Evolutionary conservation across 2,329 filamentous ascomycete genomes (phyloP).

Genomic region (Cladorrhinum sp.): DNA sequence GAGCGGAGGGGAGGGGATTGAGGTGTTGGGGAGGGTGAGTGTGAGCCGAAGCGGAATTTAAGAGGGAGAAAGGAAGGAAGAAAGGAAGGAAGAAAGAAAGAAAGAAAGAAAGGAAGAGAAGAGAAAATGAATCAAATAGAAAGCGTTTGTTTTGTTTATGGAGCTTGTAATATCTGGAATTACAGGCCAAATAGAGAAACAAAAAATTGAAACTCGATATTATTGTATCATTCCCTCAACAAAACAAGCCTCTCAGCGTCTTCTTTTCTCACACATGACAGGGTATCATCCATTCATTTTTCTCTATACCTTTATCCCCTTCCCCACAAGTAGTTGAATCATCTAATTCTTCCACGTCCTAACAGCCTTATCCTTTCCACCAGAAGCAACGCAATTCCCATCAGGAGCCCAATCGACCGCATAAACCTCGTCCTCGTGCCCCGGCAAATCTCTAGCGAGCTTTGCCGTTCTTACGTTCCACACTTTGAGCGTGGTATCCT

Average conservation of each 20-base stretch:
- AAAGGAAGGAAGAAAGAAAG: too few species aligned
- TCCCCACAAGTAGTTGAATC: not conserved
- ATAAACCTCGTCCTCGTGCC: conserved; percentile 81
- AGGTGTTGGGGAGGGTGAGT: too few species aligned
- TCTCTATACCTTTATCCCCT: not conserved
- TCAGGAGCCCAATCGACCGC: conserved; percentile 94
- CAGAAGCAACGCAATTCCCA: conserved; percentile 82
- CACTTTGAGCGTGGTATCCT: conserved; percentile 91
- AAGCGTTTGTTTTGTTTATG: too few species aligned
- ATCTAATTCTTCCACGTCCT: conserved; percentile 62
- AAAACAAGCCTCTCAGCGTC: not conserved
- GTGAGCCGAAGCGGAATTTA: too few species aligned
- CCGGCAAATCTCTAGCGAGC: conserved; percentile 75
- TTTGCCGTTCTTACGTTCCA: conserved; percentile 90
- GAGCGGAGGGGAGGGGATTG: too few species aligned
- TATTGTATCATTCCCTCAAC: too few species aligned
- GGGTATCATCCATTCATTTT: conserved; percentile 25
- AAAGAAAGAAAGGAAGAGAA: too few species aligned
- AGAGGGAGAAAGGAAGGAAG: too few species aligned
- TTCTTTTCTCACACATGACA: conserved; percentile 9
- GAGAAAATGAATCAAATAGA: too few species aligned
- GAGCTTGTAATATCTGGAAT: too few species aligned
- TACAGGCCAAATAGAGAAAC: too few species aligned
- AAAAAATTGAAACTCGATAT: too few species aligned
- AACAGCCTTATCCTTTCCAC: conserved; percentile 85